Evolutionary conservation across 768 basidiomycete species (phyloP), one percentile per base, ranked within the genome.

Genomic region (Pisolithus sp.): DNA sequence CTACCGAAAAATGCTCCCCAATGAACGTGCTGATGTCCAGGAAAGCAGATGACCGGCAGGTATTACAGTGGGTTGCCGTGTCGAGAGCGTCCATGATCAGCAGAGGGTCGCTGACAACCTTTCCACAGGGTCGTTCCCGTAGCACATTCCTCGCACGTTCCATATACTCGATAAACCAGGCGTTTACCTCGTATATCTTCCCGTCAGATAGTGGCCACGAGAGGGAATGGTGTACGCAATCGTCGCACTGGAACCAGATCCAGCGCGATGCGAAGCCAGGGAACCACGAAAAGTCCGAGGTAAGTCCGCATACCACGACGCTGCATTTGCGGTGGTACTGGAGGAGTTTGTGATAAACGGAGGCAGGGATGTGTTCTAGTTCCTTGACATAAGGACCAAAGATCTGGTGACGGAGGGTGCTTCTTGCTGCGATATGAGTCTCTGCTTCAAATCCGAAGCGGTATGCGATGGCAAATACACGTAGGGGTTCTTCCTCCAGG

Each of bases 171-270:
- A 68, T 69, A 37, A 68, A 68, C 66, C 66, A 68, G 15, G 60
- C 51, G 2, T 68, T 68, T 50, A 68, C 66, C 58, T 68, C 66
- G 46, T 68, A 69, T 21, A 68, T 68, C 57, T 68, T 68, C 18
- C 66, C 68, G 20, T 68, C 66, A 41, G 66, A 58, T 37, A 68
- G 60, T 24, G 66, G 66, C 66, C 68, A 68, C 28, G 66, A 68
- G 23, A 68, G 57, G 20, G 57, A 48, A 51, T 68, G 66, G 50
- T 69, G 66, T 28, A 69, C 49, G n/a, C 66, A 68, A 34, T 68
- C 66, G 9, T 72, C 71, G 13, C 68, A 71, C 53, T 72, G 70
- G 62, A 71, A 71, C 62, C 67, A 71, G 41, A 68, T 62, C 62
- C 64, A 72, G 28, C 71, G 70, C 42, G 67, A 68, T 5, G 67